A percentile compares a stretch with the other conserved stretches of the same genome.
These are phyloP conservation scores for Ceriops tagal DNA, from an alignment of 345 rosid genomes.

Conservation along the genomic window DNA sequence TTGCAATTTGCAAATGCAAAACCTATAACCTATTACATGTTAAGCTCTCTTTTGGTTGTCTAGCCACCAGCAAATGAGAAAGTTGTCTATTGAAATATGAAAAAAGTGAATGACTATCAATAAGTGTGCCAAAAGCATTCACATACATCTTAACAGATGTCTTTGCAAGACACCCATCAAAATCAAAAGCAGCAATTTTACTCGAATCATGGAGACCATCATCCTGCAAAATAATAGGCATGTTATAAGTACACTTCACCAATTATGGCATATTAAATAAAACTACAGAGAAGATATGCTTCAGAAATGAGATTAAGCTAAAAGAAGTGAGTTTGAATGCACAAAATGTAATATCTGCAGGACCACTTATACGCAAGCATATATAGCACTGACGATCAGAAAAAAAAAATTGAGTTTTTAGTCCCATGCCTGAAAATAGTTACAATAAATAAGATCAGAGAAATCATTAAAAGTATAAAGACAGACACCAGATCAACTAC, in stretches of 20 bases:
- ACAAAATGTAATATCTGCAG: neutral
- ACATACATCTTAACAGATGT: conserved; percentile 65
- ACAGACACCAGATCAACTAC: no score
- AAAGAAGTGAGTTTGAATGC: neutral
- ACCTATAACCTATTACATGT: neutral
- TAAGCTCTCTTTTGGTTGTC: neutral
- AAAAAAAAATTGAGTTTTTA: no score
- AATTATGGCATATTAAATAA: neutral
- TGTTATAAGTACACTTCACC: neutral
- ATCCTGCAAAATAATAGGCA: conserved; percentile 41
- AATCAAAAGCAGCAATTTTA: conserved; percentile 94
- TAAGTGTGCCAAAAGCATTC: neutral
- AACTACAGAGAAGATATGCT: neutral
- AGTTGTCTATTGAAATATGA: neutral
- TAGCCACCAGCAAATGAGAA: neutral
- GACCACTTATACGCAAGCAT: neutral
- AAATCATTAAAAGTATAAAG: no score
- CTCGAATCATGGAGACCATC: conserved; percentile 72
- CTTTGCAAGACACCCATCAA: conserved; percentile 91
- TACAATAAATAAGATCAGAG: no score
- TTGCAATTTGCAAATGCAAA: no score
- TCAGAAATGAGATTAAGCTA: neutral
- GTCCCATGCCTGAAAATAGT: no score
- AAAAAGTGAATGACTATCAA: neutral
- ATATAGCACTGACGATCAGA: neutral